phyloP scores from a whole-genome alignment of 1,139 yeast genomes.

The Geotrichum reessii region DNA sequence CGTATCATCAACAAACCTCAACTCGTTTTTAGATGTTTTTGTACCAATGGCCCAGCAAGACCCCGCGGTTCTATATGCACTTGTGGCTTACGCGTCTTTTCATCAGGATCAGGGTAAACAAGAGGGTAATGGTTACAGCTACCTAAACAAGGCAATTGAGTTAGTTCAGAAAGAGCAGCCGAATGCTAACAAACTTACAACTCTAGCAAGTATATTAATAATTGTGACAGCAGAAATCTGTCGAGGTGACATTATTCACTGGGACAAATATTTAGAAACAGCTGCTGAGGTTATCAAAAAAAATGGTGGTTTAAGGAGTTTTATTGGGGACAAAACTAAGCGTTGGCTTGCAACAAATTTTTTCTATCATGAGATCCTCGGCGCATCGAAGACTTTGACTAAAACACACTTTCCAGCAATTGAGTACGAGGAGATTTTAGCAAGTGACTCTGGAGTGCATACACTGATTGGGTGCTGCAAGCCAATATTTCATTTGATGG shows the following conservation, averaged over 20 bases:
- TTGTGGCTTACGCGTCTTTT: slow-evolving; percentile 75
- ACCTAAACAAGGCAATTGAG: slow-evolving; percentile 32
- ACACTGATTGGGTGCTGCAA: slow-evolving; percentile 71
- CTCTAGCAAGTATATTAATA: slow-evolving; percentile 60
- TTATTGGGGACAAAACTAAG: slow-evolving; percentile 51
- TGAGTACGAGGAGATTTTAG: slow-evolving; percentile 48
- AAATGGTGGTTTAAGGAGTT: slow-evolving; percentile 51
- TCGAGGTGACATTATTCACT: slow-evolving; percentile 64
- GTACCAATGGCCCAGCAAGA: slow-evolving; percentile 70
- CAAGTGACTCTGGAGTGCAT: slow-evolving; percentile 42
- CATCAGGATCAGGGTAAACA: slow-evolving; percentile 45
- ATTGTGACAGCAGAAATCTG: slow-evolving; percentile 70
- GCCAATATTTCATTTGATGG: slow-evolving; percentile 57
- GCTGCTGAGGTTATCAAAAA: slow-evolving; percentile 54
- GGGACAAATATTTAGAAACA: slow-evolving; percentile 58
- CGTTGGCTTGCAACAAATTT: slow-evolving; percentile 75
- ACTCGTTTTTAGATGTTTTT: slow-evolving; percentile 64
- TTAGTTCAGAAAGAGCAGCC: slow-evolving; percentile 21
- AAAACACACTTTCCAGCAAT: slow-evolving; percentile 32
- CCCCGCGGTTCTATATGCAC: slow-evolving; percentile 59
- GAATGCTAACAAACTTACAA: slow-evolving; percentile 30
- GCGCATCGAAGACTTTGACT: slow-evolving; percentile 44
- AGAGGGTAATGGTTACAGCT: slow-evolving; percentile 35
- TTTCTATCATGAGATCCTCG: slow-evolving; percentile 73
- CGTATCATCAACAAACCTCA: slow-evolving; percentile 59